Percentiles rank a stretch among this genome's conserved stretches.
Conservation (phyloP, 2,329 filamentous ascomycete species). For the Gremmenia infestans region DNA sequence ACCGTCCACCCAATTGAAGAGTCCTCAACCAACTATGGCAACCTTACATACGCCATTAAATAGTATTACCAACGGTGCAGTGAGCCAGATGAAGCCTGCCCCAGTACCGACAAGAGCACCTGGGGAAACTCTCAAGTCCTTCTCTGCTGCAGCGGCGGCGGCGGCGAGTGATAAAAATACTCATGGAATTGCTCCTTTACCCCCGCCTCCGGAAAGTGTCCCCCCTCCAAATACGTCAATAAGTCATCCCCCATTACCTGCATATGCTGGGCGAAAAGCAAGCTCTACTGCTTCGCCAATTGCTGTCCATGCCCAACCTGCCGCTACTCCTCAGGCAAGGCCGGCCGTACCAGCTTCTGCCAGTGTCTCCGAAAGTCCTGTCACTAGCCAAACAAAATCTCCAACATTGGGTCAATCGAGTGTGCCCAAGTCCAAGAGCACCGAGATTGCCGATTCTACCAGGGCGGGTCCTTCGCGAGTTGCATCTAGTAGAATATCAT, state of each 20-base stretch:
- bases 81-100: conserved; percentile 83
- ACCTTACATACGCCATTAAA: conserved; percentile 75
- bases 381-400: conserved; percentile 44
- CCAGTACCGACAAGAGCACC: conserved; percentile 77
- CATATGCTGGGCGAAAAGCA: conserved; percentile 43
- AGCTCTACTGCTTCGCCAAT: conserved; percentile 55
- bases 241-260: conserved; percentile 28
- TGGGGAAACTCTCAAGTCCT: conserved; percentile 91
- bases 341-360: conserved; percentile 31
- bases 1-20: conserved; percentile 88
- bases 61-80: conserved; percentile 55
- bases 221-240: conserved; percentile 43
- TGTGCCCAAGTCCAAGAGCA: conserved; percentile 41
- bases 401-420: conserved; percentile 43
- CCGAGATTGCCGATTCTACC: conserved; percentile 39
- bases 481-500: conserved; percentile 29
- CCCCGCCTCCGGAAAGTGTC: conserved; percentile 72
- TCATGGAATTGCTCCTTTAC: conserved; percentile 88
- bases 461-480: conserved; percentile 22
- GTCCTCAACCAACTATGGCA: conserved; percentile 85
- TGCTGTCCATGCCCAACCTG: conserved; percentile 44
- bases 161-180: conserved; percentile 87
- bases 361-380: conserved; percentile 35
- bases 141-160: conserved; percentile 89
- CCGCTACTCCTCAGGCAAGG: conserved; percentile 28